A percentile compares a stretch with the other conserved stretches of the same genome.
Evolutionary conservation across 2,329 filamentous ascomycete genomes (phyloP).

Genomic region (Trichophyton benhamiae): DNA sequence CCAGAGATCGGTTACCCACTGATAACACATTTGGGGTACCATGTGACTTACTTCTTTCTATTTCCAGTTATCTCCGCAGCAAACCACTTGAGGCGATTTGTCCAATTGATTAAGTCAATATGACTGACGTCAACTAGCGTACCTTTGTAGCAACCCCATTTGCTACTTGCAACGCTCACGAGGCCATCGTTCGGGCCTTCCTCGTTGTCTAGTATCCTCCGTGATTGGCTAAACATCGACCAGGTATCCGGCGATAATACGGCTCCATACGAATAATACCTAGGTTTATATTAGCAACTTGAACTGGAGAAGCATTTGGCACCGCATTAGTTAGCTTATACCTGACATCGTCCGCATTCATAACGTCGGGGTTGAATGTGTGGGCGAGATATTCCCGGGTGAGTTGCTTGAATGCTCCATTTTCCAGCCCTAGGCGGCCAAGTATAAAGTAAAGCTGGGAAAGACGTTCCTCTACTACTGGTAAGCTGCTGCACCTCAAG

Average conservation of each 20-base stretch:
- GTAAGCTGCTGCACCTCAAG: neutral
- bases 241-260: constrained; percentile 43
- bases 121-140: constrained; percentile 53
- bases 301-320: neutral
- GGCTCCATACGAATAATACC: constrained; percentile 54
- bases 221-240: constrained; percentile 46
- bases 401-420: constrained; percentile 50
- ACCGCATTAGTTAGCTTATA: constrained; percentile 16
- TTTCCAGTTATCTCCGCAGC: constrained; percentile 45
- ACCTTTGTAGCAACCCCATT: constrained; percentile 52
- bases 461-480: constrained; percentile 32
- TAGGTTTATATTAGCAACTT: constrained; percentile 14
- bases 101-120: constrained; percentile 56
- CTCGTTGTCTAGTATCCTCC: constrained; percentile 40
- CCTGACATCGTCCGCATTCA: constrained; percentile 42
- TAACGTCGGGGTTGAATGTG: constrained; percentile 48
- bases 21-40: neutral
- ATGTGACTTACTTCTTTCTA: constrained; percentile 36
- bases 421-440: constrained; percentile 43
- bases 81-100: constrained; percentile 48
- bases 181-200: constrained; percentile 53
- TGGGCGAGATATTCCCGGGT: constrained; percentile 47
- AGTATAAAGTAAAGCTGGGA: constrained; percentile 45
- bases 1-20: constrained; percentile 11
- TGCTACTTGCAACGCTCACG: constrained; percentile 47